Evolutionary conservation across 805 yeast genomes (phyloP).

Genomic region (Teunomyces tritomae): DNA sequence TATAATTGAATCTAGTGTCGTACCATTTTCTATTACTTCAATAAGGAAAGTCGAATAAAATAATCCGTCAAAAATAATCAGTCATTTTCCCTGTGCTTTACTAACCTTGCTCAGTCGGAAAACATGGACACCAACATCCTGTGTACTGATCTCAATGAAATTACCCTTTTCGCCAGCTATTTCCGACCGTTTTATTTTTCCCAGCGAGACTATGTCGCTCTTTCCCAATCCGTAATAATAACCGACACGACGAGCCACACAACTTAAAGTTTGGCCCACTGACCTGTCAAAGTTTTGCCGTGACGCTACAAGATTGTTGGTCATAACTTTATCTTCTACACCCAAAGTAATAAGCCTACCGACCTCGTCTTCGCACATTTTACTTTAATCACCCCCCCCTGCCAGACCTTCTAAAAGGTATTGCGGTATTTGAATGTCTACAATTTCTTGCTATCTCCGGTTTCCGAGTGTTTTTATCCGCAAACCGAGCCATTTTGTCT

Average conservation of each 20-base stretch:
- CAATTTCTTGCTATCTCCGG: too few species aligned
- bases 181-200: constrained; percentile 3
- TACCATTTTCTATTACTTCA: background rate
- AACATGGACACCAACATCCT: background rate
- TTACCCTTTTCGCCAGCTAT: background rate
- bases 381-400: too few species aligned
- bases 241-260: background rate
- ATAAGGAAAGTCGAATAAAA: too few species aligned
- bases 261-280: background rate
- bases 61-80: too few species aligned
- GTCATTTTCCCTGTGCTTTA: too few species aligned
- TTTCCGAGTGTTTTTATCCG: background rate
- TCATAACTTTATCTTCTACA: background rate
- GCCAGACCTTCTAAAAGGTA: too few species aligned
- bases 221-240: background rate
- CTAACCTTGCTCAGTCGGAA: too few species aligned
- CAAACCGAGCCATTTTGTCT: background rate
- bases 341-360: background rate
- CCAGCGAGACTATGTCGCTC: background rate
- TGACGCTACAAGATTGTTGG: background rate
- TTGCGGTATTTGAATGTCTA: too few species aligned
- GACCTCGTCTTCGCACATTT: background rate
- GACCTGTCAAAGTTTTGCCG: background rate
- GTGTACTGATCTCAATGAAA: background rate
- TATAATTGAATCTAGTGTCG: background rate